These are phyloP conservation scores for Zalerion maritima DNA, from an alignment of 495 filamentous ascomycete species.

Conservation along the genomic window DNA sequence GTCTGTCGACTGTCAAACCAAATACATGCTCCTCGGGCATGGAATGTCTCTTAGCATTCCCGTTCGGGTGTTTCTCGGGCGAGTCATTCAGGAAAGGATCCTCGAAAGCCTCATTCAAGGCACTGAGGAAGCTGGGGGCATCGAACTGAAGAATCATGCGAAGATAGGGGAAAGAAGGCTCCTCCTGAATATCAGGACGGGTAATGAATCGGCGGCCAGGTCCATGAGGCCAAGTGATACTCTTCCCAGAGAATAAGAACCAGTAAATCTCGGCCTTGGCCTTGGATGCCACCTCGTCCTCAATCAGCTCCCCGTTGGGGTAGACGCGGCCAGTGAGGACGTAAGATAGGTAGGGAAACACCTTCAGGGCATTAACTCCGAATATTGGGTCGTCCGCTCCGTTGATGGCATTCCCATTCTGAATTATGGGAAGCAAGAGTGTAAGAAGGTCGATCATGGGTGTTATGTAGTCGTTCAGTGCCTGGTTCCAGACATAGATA, in stretches of 20 bases:
- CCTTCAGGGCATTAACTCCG: conserved; percentile 62
- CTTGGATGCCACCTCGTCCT: conserved; percentile 48
- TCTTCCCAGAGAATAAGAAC: conserved; percentile 78
- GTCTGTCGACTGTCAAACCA: conserved; percentile 66
- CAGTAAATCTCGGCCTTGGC: conserved; percentile 83
- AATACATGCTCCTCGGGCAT: conserved; percentile 48
- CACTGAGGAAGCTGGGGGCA: conserved; percentile 81
- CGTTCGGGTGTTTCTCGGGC: conserved; percentile 38
- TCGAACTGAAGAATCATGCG: conserved; percentile 76
- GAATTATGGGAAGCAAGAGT: conserved; percentile 47
- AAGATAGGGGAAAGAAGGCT: conserved; percentile 70
- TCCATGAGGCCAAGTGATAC: conserved; percentile 46
- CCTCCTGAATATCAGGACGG: conserved; percentile 26
- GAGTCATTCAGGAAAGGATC: conserved; percentile 80
- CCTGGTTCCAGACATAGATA: conserved; percentile 94
- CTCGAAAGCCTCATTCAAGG: conserved; percentile 94
- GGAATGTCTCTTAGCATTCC: conserved; percentile 28
- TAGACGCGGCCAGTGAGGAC: conserved; percentile 83
- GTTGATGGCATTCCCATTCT: conserved; percentile 31
- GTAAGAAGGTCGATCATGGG: conserved; percentile 72
- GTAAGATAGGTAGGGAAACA: conserved; percentile 91
- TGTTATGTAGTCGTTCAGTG: conserved; percentile 75
- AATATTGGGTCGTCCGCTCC: conserved; percentile 33
- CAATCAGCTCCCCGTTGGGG: conserved; percentile 63
- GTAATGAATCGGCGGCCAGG: conserved; percentile 39